Conservation (phyloP, 2,329 filamentous ascomycete genomes). For the Pestalotiopsis fici region DNA sequence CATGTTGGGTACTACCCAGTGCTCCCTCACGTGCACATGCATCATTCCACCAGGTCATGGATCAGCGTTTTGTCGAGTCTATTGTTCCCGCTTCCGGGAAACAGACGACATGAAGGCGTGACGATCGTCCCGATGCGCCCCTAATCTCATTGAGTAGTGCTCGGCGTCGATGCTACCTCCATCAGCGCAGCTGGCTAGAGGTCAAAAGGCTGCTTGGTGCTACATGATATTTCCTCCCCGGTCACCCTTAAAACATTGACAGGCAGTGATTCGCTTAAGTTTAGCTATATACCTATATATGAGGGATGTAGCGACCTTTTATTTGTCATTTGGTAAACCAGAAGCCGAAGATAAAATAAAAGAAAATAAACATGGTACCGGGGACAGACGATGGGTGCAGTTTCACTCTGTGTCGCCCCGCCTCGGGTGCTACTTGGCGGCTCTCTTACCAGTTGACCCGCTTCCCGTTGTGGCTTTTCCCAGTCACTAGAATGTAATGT, state of each 20-base stretch:
- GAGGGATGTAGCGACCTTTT: background rate
- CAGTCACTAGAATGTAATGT: too few relatives aligned
- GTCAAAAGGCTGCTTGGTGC: background rate
- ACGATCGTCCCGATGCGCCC: background rate
- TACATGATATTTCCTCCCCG: background rate
- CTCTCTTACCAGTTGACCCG: too few relatives aligned
- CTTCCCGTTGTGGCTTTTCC: too few relatives aligned
- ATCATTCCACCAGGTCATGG: background rate
- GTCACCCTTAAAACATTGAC: too few relatives aligned
- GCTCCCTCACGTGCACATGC: background rate
- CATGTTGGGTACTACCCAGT: too few relatives aligned
- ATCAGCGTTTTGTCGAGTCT: background rate
- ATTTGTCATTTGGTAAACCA: background rate
- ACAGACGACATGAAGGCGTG: background rate
- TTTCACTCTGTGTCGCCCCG: background rate
- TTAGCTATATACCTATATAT: too few relatives aligned
- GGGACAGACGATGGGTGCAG: background rate
- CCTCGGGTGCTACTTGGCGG: background rate
- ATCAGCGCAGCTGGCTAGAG: background rate
- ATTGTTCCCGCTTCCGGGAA: background rate
- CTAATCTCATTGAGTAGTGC: background rate
- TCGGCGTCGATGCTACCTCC: background rate
- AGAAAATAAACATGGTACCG: background rate
- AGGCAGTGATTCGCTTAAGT: too few relatives aligned
- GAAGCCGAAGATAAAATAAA: background rate